Base-by-base conservation (phyloP, 352 stramenopile genomes). In the Lagenidium sp. region DNA sequence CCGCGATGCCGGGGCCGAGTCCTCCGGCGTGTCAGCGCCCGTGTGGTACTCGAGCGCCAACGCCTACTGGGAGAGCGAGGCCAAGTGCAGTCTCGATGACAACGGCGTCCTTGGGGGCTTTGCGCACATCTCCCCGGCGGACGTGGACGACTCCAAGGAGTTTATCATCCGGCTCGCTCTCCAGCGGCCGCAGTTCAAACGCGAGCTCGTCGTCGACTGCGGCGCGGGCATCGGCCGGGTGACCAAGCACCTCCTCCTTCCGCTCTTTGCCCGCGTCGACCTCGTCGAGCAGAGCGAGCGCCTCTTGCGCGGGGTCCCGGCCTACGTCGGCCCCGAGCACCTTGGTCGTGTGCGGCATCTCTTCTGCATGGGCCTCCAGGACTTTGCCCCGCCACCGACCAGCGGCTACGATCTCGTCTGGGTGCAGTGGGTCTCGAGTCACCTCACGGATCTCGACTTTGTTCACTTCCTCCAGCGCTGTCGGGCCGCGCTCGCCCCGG, bases 321-420 rank as follows among this genome's bases (percentile, higher is more conserved):
- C 87, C 21, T 98, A 97, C 63, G 59, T 99, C 13, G 71, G 55
- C 7, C 54, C 72, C 25, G 38, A 51, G 25, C 50, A 54, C 21
- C 30, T 48, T n/a, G 26, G 55, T 42, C 52, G 65, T 10, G 55
- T 92, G 18, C 54, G 85, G 24, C 86, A 88, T 46, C 78, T 85
- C 19, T 88, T 94, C 56, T 97, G 88, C 57, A 79, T 87, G 45
- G 92, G 87, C 6, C 64, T 98, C 54, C 91, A 98, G 54, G 82
- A 96, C 32, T 96, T 96, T 50, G 57, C 83, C 10, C 85, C 86
- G 3, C 28, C 43, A 11, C 22, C 60, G 23, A 55, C 49, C 6
- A 84, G 55, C 29, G n/a, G n/a, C n/a, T 98, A 98, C 70, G 86
- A 97, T 64, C 69, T 98, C 39, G 89, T 99, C 51, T 99, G 95